phyloP scores from a whole-genome alignment of 441 rosid genomes.

The Eruca vesicaria region DNA sequence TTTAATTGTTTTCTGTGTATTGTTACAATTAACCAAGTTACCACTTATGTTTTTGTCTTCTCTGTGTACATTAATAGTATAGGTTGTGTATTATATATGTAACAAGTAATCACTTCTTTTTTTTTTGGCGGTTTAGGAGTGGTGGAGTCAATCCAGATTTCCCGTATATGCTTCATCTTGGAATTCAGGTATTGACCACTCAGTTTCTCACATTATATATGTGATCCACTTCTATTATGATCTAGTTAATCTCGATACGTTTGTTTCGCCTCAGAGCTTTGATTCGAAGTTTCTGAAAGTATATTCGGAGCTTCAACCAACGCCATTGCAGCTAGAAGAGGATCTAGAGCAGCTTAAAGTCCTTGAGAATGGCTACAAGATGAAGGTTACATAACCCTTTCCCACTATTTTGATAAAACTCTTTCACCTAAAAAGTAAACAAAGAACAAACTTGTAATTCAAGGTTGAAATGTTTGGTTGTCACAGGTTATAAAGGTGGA shows the following conservation, averaged over 20 bases:
- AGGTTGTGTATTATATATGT: neutral
- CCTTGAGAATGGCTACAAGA: slow-evolving; percentile 93
- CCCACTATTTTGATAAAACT: neutral
- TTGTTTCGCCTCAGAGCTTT: slow-evolving; percentile 56
- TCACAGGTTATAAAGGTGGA: slow-evolving; percentile 83
- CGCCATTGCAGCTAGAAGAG: slow-evolving; percentile 88
- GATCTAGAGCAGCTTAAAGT: slow-evolving; percentile 98
- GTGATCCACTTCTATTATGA: neutral
- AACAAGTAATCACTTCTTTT: neutral
- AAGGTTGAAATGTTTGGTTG: neutral
- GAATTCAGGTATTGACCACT: slow-evolving; percentile 73
- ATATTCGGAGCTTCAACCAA: slow-evolving; percentile 79
- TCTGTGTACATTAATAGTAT: neutral
- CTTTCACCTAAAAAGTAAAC: neutral
- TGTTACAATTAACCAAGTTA: no score
- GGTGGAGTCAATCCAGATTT: slow-evolving; percentile 73
- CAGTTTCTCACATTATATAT: neutral
- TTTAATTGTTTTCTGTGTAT: neutral
- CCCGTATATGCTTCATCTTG: slow-evolving; percentile 92
- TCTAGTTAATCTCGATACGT: neutral
- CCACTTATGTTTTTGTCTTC: neutral
- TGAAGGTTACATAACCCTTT: slow-evolving; percentile 60
- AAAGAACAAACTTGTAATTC: neutral
- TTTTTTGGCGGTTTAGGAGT: slow-evolving; percentile 39
- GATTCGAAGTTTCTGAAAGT: slow-evolving; percentile 81